Percentiles rank a stretch among this genome's conserved stretches.
phyloP scores from a whole-genome alignment of 306 rosid genomes.

The Cercis canadensis region DNA sequence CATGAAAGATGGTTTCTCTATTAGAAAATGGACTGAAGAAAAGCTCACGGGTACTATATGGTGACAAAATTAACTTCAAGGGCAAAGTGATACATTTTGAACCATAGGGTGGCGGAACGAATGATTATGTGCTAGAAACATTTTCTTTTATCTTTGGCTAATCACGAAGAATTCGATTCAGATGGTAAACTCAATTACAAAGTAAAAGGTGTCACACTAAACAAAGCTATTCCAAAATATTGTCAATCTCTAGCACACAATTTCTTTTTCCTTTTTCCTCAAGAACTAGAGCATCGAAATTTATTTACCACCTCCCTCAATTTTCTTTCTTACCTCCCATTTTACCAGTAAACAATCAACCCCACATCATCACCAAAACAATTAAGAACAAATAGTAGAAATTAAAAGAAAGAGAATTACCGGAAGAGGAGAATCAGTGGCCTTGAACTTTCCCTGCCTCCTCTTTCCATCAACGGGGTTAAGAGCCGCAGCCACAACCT shows the following conservation, averaged over 20 bases:
- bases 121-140: too few relatives aligned
- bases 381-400: not conserved
- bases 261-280: not conserved
- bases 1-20: too few relatives aligned
- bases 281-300: not conserved
- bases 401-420: conserved; percentile 39
- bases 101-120: too few relatives aligned
- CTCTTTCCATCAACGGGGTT: conserved; percentile 92
- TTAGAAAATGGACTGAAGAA: too few relatives aligned
- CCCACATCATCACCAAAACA: not conserved
- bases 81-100: too few relatives aligned
- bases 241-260: too few relatives aligned
- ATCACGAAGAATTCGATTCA: not conserved
- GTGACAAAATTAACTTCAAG: too few relatives aligned
- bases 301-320: conserved; percentile 1
- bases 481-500: conserved; percentile 84
- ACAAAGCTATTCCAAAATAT: not conserved
- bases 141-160: too few relatives aligned
- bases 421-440: conserved; percentile 94
- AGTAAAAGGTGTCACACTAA: not conserved
- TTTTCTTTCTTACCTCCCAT: not conserved
- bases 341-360: conserved; percentile 24
- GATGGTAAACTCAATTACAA: not conserved
- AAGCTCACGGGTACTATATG: too few relatives aligned
- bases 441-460: conserved; percentile 85